A percentile compares a stretch with the other conserved stretches of the same genome.
Conservation (phyloP, 2,329 filamentous ascomycete species). For the Xylariaceae sp. region DNA sequence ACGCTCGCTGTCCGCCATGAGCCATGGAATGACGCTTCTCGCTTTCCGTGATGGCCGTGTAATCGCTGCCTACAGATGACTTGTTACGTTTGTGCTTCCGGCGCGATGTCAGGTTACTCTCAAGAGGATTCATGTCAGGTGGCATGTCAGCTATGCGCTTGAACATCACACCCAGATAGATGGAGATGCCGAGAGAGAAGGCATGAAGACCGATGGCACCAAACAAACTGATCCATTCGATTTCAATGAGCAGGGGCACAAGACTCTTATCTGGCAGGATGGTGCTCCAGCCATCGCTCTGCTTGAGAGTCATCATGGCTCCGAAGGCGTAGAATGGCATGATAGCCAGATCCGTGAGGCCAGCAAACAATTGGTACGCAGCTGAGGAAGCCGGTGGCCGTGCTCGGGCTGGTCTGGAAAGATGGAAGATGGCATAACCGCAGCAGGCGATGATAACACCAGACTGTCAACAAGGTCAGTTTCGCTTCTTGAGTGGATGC, state of each 20-base stretch:
- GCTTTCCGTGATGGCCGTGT: slow-evolving; percentile 38
- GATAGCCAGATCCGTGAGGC: slow-evolving; percentile 60
- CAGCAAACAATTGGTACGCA: slow-evolving; percentile 83
- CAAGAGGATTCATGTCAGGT: slow-evolving; percentile 92
- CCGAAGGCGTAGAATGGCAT: slow-evolving; percentile 54
- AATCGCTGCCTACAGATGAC: slow-evolving; percentile 47
- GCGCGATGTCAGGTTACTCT: slow-evolving; percentile 74
- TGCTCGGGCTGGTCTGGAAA: slow-evolving; percentile 62
- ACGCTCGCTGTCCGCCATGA: slow-evolving; percentile 39
- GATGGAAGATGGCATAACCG: slow-evolving; percentile 75
- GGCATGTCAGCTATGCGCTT: slow-evolving; percentile 75
- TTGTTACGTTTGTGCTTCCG: slow-evolving; percentile 68
- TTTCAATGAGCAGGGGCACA: slow-evolving; percentile 55
- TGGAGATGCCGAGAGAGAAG: slow-evolving; percentile 62
- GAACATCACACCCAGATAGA: slow-evolving; percentile 75
- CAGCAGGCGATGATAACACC: slow-evolving; percentile 68
- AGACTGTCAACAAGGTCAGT: slow-evolving; percentile 49
- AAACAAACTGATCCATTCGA: slow-evolving; percentile 64
- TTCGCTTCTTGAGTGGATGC: slow-evolving; percentile 8
- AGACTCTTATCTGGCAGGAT: slow-evolving; percentile 55
- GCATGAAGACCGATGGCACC: slow-evolving; percentile 63
- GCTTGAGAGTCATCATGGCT: slow-evolving; percentile 41
- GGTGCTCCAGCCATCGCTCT: slow-evolving; percentile 57
- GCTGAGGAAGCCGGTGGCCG: slow-evolving; percentile 75
- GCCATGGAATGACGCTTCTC: slow-evolving; percentile 57